A percentile compares a stretch with the other conserved stretches of the same genome.
Conservation (phyloP, 2,329 filamentous ascomycete species). For the Akanthomyces muscarius region DNA sequence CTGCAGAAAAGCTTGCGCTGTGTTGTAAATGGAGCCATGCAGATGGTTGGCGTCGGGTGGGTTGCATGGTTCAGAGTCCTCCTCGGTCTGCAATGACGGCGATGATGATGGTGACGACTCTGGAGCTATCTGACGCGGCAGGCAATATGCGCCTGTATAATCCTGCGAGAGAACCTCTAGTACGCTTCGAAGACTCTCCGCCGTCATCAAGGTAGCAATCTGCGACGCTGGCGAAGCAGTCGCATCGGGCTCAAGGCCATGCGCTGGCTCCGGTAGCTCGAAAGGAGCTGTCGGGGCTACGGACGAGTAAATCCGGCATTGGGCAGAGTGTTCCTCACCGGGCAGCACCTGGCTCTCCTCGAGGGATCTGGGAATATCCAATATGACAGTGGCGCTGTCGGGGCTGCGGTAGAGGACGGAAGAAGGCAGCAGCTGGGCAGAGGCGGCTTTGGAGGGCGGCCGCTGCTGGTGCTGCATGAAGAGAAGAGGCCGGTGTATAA, state of each 20-base stretch:
- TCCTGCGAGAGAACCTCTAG: slow-evolving; percentile 28
- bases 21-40: slow-evolving; percentile 44
- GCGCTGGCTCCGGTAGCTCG: slow-evolving; percentile 45
- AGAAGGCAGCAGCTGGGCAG: slow-evolving; percentile 22
- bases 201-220: slow-evolving; percentile 51
- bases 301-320: slow-evolving; percentile 41
- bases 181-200: slow-evolving; percentile 43
- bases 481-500: background rate
- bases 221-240: slow-evolving; percentile 41
- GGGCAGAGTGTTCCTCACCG: slow-evolving; percentile 28
- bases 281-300: slow-evolving; percentile 43
- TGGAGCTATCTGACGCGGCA: slow-evolving; percentile 35
- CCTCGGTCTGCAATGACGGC: background rate
- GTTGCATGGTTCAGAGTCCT: slow-evolving; percentile 27
- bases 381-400: slow-evolving; percentile 47
- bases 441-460: background rate
- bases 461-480: slow-evolving; percentile 5
- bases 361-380: slow-evolving; percentile 69
- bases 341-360: slow-evolving; percentile 58
- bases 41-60: slow-evolving; percentile 45
- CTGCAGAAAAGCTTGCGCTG: slow-evolving; percentile 37
- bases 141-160: slow-evolving; percentile 43
- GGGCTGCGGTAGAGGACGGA: slow-evolving; percentile 32
- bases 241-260: slow-evolving; percentile 15
- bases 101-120: slow-evolving; percentile 15